These are phyloP conservation scores for Sanghuangporus sanghuang DNA, from an alignment of 1,284 basidiomycete genomes.

Conservation along the genomic window DNA sequence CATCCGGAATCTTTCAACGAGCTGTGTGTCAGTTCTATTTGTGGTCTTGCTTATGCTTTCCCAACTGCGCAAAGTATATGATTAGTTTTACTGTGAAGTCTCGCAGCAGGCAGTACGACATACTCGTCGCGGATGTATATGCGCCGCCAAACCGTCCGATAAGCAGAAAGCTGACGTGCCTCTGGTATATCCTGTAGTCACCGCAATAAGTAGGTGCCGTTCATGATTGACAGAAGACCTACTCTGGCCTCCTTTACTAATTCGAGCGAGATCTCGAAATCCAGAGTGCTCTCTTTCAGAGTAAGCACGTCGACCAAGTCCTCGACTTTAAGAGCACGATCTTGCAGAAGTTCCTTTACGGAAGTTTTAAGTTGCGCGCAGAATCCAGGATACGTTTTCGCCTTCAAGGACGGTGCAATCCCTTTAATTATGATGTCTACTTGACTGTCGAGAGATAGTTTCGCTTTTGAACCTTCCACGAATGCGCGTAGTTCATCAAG, in stretches of 20 bases:
- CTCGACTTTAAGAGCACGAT: conserved; percentile 62
- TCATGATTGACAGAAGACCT: conserved; percentile 19
- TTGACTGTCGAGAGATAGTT: conserved; percentile 62
- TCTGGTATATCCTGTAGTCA: conserved; percentile 57
- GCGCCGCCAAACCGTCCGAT: conserved; percentile 79
- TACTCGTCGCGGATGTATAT: conserved; percentile 88
- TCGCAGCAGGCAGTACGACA: conserved; percentile 25
- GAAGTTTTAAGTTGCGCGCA: conserved; percentile 58
- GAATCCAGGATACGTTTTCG: conserved; percentile 38
- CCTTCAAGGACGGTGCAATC: conserved; percentile 45
- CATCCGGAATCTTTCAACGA: conserved; percentile 56
- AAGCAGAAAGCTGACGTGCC: conserved; percentile 60
- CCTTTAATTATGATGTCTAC: conserved; percentile 54
- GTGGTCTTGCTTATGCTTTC: conserved; percentile 58
- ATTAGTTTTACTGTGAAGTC: not conserved
- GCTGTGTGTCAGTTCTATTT: conserved; percentile 64
- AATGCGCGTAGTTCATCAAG: conserved; percentile 51
- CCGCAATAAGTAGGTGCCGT: not conserved
- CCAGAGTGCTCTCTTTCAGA: conserved; percentile 57
- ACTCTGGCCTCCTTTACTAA: conserved; percentile 54
- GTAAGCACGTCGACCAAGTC: conserved; percentile 68
- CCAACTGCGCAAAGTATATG: conserved; percentile 49
- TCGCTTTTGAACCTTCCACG: conserved; percentile 42
- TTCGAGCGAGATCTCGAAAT: conserved; percentile 62
- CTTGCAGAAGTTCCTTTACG: conserved; percentile 61